These are phyloP conservation scores for Phyllosticta capitalensis DNA, from an alignment of 2,329 filamentous ascomycete genomes.

Conservation along the genomic window DNA sequence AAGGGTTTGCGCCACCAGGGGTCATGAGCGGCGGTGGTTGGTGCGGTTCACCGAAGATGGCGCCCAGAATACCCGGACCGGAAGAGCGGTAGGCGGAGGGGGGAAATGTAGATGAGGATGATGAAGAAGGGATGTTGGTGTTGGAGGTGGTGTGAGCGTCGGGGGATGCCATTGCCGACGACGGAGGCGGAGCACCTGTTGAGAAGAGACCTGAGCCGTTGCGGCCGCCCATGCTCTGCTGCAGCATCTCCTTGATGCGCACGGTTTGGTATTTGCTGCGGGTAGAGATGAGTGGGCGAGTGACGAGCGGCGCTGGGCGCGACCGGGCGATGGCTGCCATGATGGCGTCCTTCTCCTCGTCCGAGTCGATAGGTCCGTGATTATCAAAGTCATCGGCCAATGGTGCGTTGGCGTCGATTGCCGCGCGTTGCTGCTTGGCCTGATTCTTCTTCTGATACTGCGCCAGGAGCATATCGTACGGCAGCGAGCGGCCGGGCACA, in stretches of 20 bases:
- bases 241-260: constrained; percentile 55
- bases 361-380: constrained; percentile 71
- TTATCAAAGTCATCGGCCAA: constrained; percentile 74
- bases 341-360: constrained; percentile 84
- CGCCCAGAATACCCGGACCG: constrained; percentile 1
- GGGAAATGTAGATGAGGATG: constrained; percentile 8
- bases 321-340: constrained; percentile 69
- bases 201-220: constrained; percentile 36
- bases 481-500: constrained; percentile 75
- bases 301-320: constrained; percentile 67
- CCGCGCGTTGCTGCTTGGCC: constrained; percentile 93
- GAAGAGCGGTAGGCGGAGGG: constrained; percentile 15
- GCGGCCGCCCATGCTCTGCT: constrained; percentile 46
- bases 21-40: background rate
- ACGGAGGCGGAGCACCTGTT: constrained; percentile 2
- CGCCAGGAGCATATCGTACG: constrained; percentile 79
- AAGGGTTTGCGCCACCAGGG: background rate
- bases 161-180: background rate
- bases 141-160: background rate
- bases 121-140: background rate
- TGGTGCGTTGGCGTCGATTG: constrained; percentile 87
- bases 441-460: constrained; percentile 86
- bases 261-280: constrained; percentile 49
- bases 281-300: constrained; percentile 47
- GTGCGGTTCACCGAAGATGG: constrained; percentile 3